phyloP scores from a whole-genome alignment of 2,329 filamentous ascomycete species.

The Fusarium pseudocircinatum region DNA sequence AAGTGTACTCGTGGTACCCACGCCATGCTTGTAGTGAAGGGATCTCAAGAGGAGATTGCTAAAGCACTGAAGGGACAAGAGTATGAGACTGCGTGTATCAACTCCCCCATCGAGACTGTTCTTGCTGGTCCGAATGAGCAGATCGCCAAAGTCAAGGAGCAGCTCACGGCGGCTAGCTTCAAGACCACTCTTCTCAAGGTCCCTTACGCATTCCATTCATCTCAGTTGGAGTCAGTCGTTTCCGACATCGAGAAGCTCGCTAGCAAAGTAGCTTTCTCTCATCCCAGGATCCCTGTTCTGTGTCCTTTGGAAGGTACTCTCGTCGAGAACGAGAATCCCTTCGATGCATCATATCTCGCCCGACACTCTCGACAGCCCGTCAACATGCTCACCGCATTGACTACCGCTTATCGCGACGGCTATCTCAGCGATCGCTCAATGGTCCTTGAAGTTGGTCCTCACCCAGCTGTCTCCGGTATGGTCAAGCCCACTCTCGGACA shows the following conservation, averaged over 20 bases:
- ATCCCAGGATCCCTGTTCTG: constrained; percentile 1
- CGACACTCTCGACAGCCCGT: constrained; percentile 30
- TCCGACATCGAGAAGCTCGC: constrained; percentile 55
- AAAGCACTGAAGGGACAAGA: constrained; percentile 31
- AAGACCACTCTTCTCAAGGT: constrained; percentile 50
- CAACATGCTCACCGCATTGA: constrained; percentile 24
- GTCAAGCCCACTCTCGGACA: constrained; percentile 24
- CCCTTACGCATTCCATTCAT: constrained; percentile 51
- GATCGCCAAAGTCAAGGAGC: constrained; percentile 10
- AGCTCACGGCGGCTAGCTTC: constrained; percentile 16
- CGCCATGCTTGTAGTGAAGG: constrained; percentile 49
- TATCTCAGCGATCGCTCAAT: constrained; percentile 14
- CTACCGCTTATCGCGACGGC: neutral
- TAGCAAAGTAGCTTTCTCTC: constrained; percentile 2
- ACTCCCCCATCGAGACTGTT: constrained; percentile 70
- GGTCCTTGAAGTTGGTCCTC: constrained; percentile 33
- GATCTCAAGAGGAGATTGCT: constrained; percentile 19
- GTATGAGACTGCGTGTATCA: constrained; percentile 65
- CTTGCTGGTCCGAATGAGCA: constrained; percentile 29
- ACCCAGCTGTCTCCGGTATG: constrained; percentile 33
- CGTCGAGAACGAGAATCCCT: neutral
- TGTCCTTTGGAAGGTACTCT: constrained; percentile 29
- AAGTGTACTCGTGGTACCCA: constrained; percentile 57
- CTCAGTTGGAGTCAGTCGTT: constrained; percentile 53
- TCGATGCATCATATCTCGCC: constrained; percentile 21